phyloP scores from a whole-genome alignment of 148 eudicot species.

The Hydrangea macrophylla region DNA sequence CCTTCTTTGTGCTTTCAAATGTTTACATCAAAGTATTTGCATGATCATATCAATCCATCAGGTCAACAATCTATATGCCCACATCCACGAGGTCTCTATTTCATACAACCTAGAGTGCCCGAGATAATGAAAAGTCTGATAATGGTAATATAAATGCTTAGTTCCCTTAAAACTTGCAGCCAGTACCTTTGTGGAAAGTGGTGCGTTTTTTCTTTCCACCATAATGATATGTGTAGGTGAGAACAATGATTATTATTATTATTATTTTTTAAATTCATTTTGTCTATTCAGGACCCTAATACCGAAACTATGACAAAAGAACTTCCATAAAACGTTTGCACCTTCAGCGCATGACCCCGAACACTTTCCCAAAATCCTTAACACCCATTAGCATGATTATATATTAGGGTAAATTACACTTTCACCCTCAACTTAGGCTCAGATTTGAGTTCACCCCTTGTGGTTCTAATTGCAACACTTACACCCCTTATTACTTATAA shows the following conservation, averaged over 20 bases:
- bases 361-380: neutral
- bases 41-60: neutral
- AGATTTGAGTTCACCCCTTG: no score
- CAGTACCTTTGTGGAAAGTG: neutral
- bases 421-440: no score
- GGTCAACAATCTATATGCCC: neutral
- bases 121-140: neutral
- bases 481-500: no score
- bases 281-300: neutral
- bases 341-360: neutral
- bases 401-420: no score
- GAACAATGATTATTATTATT: no score
- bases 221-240: neutral
- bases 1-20: neutral
- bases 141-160: neutral
- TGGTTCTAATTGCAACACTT: no score
- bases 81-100: neutral
- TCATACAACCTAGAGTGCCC: neutral
- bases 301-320: neutral
- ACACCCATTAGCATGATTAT: neutral
- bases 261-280: no score
- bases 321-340: neutral
- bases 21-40: neutral
- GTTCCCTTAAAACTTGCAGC: neutral
- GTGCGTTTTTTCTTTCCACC: neutral